Conservation (phyloP, 169 alveolate species). For the Blepharisma undulans region DNA sequence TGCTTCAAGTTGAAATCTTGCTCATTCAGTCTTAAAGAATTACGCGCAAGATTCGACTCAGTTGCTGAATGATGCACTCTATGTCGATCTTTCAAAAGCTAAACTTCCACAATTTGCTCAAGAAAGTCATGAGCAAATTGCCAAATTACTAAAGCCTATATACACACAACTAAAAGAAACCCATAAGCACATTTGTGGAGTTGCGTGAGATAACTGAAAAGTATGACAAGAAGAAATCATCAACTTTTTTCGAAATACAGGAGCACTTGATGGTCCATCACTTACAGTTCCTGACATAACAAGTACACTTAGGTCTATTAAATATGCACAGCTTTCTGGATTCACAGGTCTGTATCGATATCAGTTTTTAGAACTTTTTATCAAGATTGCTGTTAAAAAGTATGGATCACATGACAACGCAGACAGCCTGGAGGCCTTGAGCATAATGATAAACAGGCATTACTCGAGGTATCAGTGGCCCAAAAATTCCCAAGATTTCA, state of each 20-base stretch:
- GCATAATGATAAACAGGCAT: neutral
- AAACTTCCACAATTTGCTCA: slow-evolving; percentile 45
- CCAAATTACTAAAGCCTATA: slow-evolving; percentile 27
- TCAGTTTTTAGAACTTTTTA: slow-evolving; percentile 56
- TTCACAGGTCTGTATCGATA: slow-evolving; percentile 56
- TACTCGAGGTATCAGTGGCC: neutral
- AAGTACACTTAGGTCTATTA: neutral
- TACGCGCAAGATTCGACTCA: slow-evolving; percentile 54
- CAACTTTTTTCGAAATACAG: neutral
- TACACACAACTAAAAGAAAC: slow-evolving; percentile 49
- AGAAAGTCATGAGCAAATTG: slow-evolving; percentile 52
- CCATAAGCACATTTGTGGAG: slow-evolving; percentile 50
- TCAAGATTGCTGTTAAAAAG: slow-evolving; percentile 55
- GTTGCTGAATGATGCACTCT: slow-evolving; percentile 56
- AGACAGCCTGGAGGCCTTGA: neutral
- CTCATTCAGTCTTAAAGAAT: slow-evolving; percentile 55
- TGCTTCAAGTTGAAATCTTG: slow-evolving; percentile 55
- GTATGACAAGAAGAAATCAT: slow-evolving; percentile 41
- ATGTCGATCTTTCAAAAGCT: slow-evolving; percentile 54
- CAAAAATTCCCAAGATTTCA: neutral
- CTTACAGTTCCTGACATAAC: neutral
- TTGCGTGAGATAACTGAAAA: slow-evolving; percentile 52
- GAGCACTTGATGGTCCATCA: neutral
- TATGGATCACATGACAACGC: neutral
- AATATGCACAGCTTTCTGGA: slow-evolving; percentile 41